phyloP scores from a whole-genome alignment of 345 rosid species.

The Corchorus capsularis region DNA sequence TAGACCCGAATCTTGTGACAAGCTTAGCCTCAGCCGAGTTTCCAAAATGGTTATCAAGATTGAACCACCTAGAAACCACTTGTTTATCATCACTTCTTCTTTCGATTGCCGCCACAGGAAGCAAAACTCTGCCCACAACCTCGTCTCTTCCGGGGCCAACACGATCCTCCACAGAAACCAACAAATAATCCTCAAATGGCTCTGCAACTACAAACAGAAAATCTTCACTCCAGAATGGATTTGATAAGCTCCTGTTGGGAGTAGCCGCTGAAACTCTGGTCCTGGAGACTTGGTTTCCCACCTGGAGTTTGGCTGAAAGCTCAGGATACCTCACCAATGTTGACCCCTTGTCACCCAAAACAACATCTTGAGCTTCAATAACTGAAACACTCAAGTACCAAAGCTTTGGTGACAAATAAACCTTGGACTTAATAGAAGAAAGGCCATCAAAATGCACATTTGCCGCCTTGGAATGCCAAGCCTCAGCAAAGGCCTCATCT shows the following conservation, averaged over 20 bases:
- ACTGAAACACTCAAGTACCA: slow-evolving; percentile 70
- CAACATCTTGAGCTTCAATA: slow-evolving; percentile 70
- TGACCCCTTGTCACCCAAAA: slow-evolving; percentile 48
- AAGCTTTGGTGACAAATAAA: slow-evolving; percentile 69
- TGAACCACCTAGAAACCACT: slow-evolving; percentile 69
- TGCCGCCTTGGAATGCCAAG: slow-evolving; percentile 79
- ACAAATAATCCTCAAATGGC: slow-evolving; percentile 70
- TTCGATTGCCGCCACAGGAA: slow-evolving; percentile 49
- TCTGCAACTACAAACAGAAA: slow-evolving; percentile 70
- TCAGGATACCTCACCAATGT: slow-evolving; percentile 53
- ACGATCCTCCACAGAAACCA: slow-evolving; percentile 55
- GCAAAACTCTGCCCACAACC: slow-evolving; percentile 50
- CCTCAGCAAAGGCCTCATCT: slow-evolving; percentile 69
- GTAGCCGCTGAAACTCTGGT: slow-evolving; percentile 44
- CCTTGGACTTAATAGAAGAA: slow-evolving; percentile 63
- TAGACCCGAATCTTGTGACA: slow-evolving; percentile 50
- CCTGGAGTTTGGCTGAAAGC: slow-evolving; percentile 50
- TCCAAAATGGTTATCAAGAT: slow-evolving; percentile 49
- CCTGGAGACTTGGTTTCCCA: slow-evolving; percentile 67
- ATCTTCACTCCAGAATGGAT: slow-evolving; percentile 77
- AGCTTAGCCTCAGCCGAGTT: slow-evolving; percentile 32
- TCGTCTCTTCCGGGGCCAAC: slow-evolving; percentile 55
- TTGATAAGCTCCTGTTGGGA: slow-evolving; percentile 47
- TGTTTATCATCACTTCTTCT: slow-evolving; percentile 50
- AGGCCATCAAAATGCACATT: slow-evolving; percentile 65